Evolutionary conservation across 345 rosid species (phyloP).

Genomic region (Citrus sp.): DNA sequence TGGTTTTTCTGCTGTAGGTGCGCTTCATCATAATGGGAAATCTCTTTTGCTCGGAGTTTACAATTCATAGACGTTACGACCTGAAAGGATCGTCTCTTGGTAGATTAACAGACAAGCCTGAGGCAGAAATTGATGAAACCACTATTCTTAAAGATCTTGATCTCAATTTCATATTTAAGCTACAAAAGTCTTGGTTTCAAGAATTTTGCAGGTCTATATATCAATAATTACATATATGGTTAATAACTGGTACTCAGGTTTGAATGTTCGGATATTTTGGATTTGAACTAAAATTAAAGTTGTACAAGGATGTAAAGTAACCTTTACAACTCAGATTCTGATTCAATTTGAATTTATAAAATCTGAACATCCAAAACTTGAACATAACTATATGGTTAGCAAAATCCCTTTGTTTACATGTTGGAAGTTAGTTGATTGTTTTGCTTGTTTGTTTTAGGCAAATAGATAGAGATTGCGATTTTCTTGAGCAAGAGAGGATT

Average conservation of each 20-base stretch:
- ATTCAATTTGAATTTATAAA: too few species aligned
- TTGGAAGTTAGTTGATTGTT: background rate
- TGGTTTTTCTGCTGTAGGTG: constrained; percentile 39
- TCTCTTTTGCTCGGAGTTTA: constrained; percentile 74
- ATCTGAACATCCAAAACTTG: too few species aligned
- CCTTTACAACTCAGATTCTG: too few species aligned
- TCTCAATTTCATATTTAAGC: constrained; percentile 74
- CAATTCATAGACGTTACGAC: constrained; percentile 80
- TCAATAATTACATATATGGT: too few species aligned
- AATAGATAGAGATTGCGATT: constrained; percentile 86
- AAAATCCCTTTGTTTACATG: background rate
- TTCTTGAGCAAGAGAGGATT: constrained; percentile 89
- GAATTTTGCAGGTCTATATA: constrained; percentile 61
- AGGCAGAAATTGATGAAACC: constrained; percentile 67
- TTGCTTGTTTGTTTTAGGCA: constrained; percentile 47
- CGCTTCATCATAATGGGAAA: constrained; percentile 94
- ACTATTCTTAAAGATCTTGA: constrained; percentile 91
- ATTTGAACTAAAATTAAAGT: too few species aligned
- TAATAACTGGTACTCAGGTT: too few species aligned
- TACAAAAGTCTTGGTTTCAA: constrained; percentile 84
- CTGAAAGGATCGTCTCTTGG: constrained; percentile 96
- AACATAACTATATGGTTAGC: too few species aligned
- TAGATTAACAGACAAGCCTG: constrained; percentile 79
- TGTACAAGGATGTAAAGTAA: too few species aligned
- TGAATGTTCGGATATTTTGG: too few species aligned